Conservation (phyloP, 768 basidiomycete species). For the Phylloporus arenicola region DNA sequence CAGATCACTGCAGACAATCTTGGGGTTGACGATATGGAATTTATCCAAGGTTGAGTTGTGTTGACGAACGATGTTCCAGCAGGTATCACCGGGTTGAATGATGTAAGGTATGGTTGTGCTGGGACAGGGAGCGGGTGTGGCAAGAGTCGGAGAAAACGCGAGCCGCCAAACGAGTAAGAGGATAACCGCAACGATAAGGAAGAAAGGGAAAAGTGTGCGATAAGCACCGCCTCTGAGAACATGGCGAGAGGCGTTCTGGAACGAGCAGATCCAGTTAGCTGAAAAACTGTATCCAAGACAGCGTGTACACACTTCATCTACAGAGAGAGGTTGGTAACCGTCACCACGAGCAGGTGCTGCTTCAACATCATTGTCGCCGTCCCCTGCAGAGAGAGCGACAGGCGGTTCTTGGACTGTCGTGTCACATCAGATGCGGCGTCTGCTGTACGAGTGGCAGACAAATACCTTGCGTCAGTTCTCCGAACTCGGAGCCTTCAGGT, state of each 20-base stretch:
- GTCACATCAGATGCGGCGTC: not conserved
- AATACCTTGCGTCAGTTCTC: slow-evolving; percentile 43
- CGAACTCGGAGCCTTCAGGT: slow-evolving; percentile 56
- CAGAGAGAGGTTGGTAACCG: slow-evolving; percentile 51
- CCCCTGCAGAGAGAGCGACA: slow-evolving; percentile 20
- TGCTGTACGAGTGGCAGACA: not conserved
- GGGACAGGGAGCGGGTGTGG: slow-evolving; percentile 24
- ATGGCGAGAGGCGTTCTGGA: slow-evolving; percentile 30
- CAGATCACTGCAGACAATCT: slow-evolving; percentile 51
- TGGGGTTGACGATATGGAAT: slow-evolving; percentile 47
- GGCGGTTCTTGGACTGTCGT: slow-evolving; percentile 30
- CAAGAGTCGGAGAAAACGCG: slow-evolving; percentile 34
- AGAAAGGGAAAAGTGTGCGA: slow-evolving; percentile 64
- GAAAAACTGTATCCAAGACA: not conserved
- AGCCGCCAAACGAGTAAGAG: slow-evolving; percentile 64
- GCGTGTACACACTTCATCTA: slow-evolving; percentile 39
- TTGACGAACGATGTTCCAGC: slow-evolving; percentile 55
- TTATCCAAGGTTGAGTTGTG: slow-evolving; percentile 48
- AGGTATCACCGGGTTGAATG: slow-evolving; percentile 56
- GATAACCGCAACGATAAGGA: slow-evolving; percentile 59
- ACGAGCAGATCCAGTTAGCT: slow-evolving; percentile 16
- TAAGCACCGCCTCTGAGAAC: slow-evolving; percentile 42
- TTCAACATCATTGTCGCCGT: slow-evolving; percentile 45
- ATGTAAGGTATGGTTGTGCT: slow-evolving; percentile 40
- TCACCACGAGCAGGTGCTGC: slow-evolving; percentile 50